Evolutionary conservation across 345 rosid species (phyloP).

Genomic region (Anastatica hierochuntica): DNA sequence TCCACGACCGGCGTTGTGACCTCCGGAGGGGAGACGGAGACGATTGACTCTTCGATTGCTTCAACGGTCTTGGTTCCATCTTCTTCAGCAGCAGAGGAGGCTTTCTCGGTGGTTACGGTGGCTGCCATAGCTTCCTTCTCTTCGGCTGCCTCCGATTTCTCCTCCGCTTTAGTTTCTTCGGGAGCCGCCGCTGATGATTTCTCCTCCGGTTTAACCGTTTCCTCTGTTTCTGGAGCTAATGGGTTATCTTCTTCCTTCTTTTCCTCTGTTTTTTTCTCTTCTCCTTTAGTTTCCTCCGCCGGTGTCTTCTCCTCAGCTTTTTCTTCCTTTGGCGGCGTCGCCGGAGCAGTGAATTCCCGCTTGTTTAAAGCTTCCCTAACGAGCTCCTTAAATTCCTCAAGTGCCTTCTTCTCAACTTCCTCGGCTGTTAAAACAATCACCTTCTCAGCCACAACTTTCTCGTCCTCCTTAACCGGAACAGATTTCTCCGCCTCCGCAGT

Average conservation of each 20-base stretch:
- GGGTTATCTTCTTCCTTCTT: no score
- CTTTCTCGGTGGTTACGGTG: constrained; percentile 25
- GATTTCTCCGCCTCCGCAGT: constrained; percentile 15
- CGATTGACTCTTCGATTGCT: constrained; percentile 25
- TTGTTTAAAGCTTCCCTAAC: constrained; percentile 48
- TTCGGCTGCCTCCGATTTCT: background rate
- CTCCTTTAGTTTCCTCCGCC: no score
- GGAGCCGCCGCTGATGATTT: no score
- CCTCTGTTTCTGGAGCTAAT: no score
- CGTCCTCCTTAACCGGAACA: constrained; percentile 7
- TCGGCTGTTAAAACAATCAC: constrained; percentile 35
- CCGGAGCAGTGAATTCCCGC: constrained; percentile 38
- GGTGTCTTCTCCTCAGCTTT: no score
- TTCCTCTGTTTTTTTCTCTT: no score
- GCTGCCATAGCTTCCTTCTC: background rate
- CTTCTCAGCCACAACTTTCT: constrained; percentile 21
- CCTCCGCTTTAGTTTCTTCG: background rate
- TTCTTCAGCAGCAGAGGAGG: constrained; percentile 25
- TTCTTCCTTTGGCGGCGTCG: background rate
- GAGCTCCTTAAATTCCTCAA: constrained; percentile 46
- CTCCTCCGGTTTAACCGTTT: constrained; percentile 18
- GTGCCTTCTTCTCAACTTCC: constrained; percentile 43
- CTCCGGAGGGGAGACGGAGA: no score
- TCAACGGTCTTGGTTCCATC: constrained; percentile 23
- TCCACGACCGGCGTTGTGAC: no score